Evolutionary conservation across 2,329 filamentous ascomycete genomes (phyloP).

Genomic region (Phyllosticta capitalensis): DNA sequence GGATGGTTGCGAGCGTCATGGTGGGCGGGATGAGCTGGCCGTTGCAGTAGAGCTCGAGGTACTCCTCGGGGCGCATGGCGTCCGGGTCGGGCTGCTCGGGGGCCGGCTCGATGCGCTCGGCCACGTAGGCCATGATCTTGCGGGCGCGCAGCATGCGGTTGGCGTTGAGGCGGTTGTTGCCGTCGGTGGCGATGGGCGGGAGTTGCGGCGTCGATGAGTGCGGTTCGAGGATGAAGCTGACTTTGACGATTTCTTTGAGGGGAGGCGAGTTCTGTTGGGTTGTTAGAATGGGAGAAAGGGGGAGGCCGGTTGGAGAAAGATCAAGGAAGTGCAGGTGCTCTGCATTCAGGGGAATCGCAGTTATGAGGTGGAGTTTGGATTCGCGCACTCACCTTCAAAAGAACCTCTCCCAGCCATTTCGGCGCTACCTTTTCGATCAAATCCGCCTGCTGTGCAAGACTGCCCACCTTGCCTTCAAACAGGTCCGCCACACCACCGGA

Average conservation of each 20-base stretch:
- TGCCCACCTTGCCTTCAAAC: constrained; percentile 79
- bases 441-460: constrained; percentile 67
- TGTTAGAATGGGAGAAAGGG: not conserved
- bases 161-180: constrained; percentile 85
- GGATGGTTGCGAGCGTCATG: constrained; percentile 90
- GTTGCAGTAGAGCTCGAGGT: constrained; percentile 90
- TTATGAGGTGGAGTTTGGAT: not conserved
- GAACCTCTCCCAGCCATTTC: constrained; percentile 83
- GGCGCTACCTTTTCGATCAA: constrained; percentile 78
- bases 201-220: constrained; percentile 55
- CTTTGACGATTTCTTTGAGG: constrained; percentile 84
- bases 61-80: constrained; percentile 73
- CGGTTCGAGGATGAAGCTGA: constrained; percentile 86
- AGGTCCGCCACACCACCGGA: constrained; percentile 66
- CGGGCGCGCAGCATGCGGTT: constrained; percentile 93
- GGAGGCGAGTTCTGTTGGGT: constrained; percentile 60
- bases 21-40: constrained; percentile 56
- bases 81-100: constrained; percentile 50
- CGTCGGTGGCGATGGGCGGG: constrained; percentile 54
- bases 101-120: constrained; percentile 75
- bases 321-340: not conserved
- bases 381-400: constrained; percentile 52
- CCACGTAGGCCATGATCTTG: constrained; percentile 88
- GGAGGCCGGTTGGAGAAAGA: too few species aligned
- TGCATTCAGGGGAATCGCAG: not conserved